Evolutionary conservation across 805 yeast species (phyloP).

Genomic region (Ogataea degrootiae): DNA sequence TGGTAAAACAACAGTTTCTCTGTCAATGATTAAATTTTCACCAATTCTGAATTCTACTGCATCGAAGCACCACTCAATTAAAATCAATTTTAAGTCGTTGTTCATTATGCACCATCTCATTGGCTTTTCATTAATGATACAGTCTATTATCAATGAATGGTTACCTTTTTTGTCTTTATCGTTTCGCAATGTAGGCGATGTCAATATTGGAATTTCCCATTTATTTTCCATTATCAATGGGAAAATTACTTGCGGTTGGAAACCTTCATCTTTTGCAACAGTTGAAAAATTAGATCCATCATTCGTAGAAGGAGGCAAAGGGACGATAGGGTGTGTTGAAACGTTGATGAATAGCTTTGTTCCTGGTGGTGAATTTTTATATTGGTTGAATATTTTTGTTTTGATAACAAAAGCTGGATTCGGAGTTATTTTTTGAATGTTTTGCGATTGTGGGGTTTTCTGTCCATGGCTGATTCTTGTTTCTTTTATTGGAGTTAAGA

Average conservation of each 20-base stretch:
- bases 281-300: not conserved
- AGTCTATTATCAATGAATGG: conserved; percentile 65
- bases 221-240: conserved; percentile 61
- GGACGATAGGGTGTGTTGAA: conserved; percentile 62
- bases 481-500: conserved; percentile 12
- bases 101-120: conserved; percentile 58
- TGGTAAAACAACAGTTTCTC: conserved; percentile 60
- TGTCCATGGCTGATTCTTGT: not conserved
- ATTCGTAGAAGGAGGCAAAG: conserved; percentile 43
- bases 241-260: conserved; percentile 54
- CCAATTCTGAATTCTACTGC: conserved; percentile 49
- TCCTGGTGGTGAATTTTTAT: conserved; percentile 25
- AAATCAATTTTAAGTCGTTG: conserved; percentile 53
- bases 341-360: conserved; percentile 76
- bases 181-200: conserved; percentile 47
- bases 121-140: conserved; percentile 65
- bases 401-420: conserved; percentile 72
- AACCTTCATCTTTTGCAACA: conserved; percentile 23
- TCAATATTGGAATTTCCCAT: conserved; percentile 84
- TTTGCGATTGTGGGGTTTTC: not conserved
- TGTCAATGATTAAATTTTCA: conserved; percentile 42
- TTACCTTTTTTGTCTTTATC: conserved; percentile 69
- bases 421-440: conserved; percentile 36
- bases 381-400: conserved; percentile 42
- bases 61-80: conserved; percentile 82